phyloP scores from a whole-genome alignment of 805 yeast genomes.

The Barnettozyma botsteinii region DNA sequence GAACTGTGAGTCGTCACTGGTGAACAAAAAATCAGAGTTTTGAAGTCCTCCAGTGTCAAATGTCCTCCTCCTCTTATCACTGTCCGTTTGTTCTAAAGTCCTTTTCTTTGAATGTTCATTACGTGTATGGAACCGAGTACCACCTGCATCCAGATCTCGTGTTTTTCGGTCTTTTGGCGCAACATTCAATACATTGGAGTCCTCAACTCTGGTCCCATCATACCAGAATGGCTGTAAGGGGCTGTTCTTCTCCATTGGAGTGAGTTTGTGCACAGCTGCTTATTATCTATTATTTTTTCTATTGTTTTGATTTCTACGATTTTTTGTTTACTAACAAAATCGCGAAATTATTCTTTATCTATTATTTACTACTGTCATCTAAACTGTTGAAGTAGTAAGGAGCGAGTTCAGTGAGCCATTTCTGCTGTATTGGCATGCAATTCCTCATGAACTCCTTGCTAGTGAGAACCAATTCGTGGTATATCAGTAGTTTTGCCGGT shows the following conservation, averaged over 20 bases:
- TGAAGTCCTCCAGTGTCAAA: conserved; percentile 8
- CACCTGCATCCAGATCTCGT: conserved; percentile 40
- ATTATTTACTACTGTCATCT: background rate
- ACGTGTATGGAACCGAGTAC: conserved; percentile 38
- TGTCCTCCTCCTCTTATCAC: conserved; percentile 14
- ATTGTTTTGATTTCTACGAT: background rate
- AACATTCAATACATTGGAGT: conserved; percentile 29
- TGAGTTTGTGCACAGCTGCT: no score
- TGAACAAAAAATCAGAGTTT: conserved; percentile 17
- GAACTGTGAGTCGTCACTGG: conserved; percentile 18
- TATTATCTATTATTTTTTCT: background rate
- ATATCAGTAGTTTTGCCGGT: conserved; percentile 67
- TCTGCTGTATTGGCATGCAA: conserved; percentile 64
- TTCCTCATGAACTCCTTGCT: conserved; percentile 85
- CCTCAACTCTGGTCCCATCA: conserved; percentile 32
- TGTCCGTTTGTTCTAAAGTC: conserved; percentile 12
- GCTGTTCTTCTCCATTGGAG: conserved; percentile 14
- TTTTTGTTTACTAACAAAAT: no score
- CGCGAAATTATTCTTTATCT: no score
- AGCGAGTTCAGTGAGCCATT: conserved; percentile 71
- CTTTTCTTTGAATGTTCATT: conserved; percentile 13
- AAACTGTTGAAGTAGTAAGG: conserved; percentile 39
- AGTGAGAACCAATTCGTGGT: conserved; percentile 80
- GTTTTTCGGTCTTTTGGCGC: conserved; percentile 36
- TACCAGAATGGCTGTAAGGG: conserved; percentile 20